Evolutionary conservation across 768 basidiomycete genomes (phyloP), one percentile per base, ranked within the genome.

Genomic region (Terana coerulea): DNA sequence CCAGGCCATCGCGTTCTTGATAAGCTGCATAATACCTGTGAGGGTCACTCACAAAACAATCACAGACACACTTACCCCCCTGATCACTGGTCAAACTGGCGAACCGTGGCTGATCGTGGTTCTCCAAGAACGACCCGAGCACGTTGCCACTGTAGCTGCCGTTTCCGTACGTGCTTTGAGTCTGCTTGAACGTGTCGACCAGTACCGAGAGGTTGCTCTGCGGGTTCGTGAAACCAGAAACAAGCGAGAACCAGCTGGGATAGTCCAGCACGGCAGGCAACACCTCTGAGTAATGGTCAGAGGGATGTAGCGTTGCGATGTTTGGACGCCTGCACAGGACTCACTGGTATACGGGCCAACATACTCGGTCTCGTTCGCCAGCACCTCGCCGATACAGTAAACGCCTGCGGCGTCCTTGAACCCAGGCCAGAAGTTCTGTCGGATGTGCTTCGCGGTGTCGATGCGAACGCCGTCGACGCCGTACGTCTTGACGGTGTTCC

Each of bases 391-490:
- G 31, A 83, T 68, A 48, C 75, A 77, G 59, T 73, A 81, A 8
- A 81, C 72, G 3, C 73, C 75, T 0, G 79, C 76, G 10, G 75
- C 64, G 19, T 64, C 58, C 42, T 72, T 67, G 60, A 82, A 83
- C 4, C 60, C 71, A 8, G 69, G 70, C 81, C 81, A 84, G 62
- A 84, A 84, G 19, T 72, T 67, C 56, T 70, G 71, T 1, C 72
- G 67, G 56, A 84, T 68, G 60, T 80, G 79, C 62, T 81, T 83
- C 54, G 76, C 80, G 3, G 81, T 78, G 49, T 82, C 81, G 62
- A 84, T 74, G 22, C 82, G 73, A 26, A 83, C 59, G 8, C 81
- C 78, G 57, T 84, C 83, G 49, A 77, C 68, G 9, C 52, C 61
- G 58, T 81, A 84, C 39, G 72, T 70, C 22, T 63, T 43, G 4